phyloP scores from a whole-genome alignment of 2,329 filamentous ascomycete genomes.

The Knufia petricola region DNA sequence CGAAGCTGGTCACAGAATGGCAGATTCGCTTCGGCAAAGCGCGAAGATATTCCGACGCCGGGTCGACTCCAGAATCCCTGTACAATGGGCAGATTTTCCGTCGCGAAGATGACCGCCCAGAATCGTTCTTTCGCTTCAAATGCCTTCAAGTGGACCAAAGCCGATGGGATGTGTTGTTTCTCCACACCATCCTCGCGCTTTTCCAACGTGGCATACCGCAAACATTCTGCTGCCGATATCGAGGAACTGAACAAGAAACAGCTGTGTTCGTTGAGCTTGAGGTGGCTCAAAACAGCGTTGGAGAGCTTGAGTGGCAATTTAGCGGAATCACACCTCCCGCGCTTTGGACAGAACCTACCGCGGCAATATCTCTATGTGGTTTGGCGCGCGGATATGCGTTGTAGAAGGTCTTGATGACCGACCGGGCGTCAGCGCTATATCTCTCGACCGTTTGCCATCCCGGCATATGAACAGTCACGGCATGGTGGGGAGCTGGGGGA shows the following conservation, averaged over 20 bases:
- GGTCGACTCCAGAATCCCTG: constrained; percentile 13
- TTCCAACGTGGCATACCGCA: constrained; percentile 2
- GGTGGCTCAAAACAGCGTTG: constrained; percentile 1
- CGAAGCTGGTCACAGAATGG: constrained; percentile 6
- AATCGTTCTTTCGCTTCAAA: constrained; percentile 3
- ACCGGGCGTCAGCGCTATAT: not conserved
- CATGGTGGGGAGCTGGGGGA: constrained; percentile 6
- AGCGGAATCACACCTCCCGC: too few relatives aligned
- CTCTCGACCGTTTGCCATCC: not conserved
- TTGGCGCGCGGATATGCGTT: constrained; percentile 8
- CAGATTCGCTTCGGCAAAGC: constrained; percentile 13
- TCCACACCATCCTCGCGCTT: constrained; percentile 4
- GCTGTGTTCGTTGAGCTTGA: not conserved
- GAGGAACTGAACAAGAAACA: constrained; percentile 6
- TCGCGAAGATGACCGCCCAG: constrained; percentile 14
- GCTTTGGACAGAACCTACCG: too few relatives aligned
- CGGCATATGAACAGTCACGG: constrained; percentile 9
- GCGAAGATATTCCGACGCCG: constrained; percentile 16
- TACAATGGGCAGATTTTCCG: not conserved
- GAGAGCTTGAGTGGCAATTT: not conserved
- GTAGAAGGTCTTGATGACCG: not conserved
- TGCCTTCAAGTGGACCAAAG: not conserved
- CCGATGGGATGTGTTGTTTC: not conserved
- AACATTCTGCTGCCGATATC: constrained; percentile 1
- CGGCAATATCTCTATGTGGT: constrained; percentile 9